Percentiles rank a stretch among this genome's conserved stretches.
Evolutionary conservation across 306 rosid genomes (phyloP).

Genomic region (Lathyrus sativus): DNA sequence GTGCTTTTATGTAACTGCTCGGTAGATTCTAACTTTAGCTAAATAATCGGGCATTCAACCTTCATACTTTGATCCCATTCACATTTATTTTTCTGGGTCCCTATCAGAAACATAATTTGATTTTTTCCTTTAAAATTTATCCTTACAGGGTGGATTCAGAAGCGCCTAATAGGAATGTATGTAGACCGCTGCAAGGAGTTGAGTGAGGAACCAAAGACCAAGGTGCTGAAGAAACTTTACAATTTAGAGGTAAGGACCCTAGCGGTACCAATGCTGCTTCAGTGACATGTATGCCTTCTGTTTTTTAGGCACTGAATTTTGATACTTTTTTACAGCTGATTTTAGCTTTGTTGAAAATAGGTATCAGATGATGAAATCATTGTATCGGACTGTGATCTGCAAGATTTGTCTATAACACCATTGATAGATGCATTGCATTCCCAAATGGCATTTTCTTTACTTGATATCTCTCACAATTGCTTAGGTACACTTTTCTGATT

Average conservation of each 20-base stretch:
- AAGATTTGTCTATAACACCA: constrained; percentile 84
- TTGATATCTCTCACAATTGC: constrained; percentile 89
- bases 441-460: constrained; percentile 73
- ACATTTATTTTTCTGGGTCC: constrained; percentile 11
- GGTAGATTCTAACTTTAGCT: constrained; percentile 7
- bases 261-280: constrained; percentile 14
- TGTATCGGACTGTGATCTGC: constrained; percentile 85
- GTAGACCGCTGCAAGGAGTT: constrained; percentile 71
- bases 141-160: constrained; percentile 76
- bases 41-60: background rate
- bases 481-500: constrained; percentile 57
- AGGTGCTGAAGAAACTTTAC: constrained; percentile 80
- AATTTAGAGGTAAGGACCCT: constrained; percentile 70
- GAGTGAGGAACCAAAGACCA: constrained; percentile 70
- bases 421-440: constrained; percentile 72
- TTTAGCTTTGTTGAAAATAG: constrained; percentile 47
- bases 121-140: constrained; percentile 14
- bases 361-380: constrained; percentile 84
- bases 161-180: constrained; percentile 78
- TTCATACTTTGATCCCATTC: background rate
- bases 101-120: constrained; percentile 10
- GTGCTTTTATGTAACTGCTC: background rate
- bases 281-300: constrained; percentile 21
- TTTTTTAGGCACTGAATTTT: constrained; percentile 20
- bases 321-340: constrained; percentile 1